phyloP scores from a whole-genome alignment of 768 basidiomycete genomes.

The Amyloporia xantha region DNA sequence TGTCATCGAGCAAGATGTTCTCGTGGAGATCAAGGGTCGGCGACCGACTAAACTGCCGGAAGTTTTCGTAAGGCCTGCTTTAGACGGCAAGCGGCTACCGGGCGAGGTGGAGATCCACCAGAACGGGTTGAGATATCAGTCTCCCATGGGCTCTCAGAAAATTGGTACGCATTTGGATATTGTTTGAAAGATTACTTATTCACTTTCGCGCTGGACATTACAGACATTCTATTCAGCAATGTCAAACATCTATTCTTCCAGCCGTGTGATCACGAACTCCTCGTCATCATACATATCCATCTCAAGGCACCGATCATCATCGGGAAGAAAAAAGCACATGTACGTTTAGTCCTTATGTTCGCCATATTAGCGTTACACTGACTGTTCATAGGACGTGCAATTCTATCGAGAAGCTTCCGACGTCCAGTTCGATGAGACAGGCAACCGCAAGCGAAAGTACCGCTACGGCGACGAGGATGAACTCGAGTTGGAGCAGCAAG shows the following conservation, averaged over 20 bases:
- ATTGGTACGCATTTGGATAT: conserved; percentile 59
- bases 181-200: neutral
- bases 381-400: conserved; percentile 73
- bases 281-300: conserved; percentile 92
- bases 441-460: conserved; percentile 96
- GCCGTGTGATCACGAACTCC: conserved; percentile 91
- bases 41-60: conserved; percentile 83
- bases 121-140: conserved; percentile 92
- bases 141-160: conserved; percentile 80
- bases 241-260: conserved; percentile 99
- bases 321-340: conserved; percentile 96
- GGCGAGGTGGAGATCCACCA: conserved; percentile 99
- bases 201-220: neutral
- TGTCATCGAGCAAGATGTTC: conserved; percentile 89
- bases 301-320: conserved; percentile 96
- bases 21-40: conserved; percentile 84
- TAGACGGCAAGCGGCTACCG: conserved; percentile 90
- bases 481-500: conserved; percentile 97
- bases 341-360: conserved; percentile 30
- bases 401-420: conserved; percentile 98
- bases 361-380: conserved; percentile 1
- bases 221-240: conserved; percentile 93
- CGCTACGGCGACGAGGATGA: conserved; percentile 98
- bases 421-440: conserved; percentile 97
- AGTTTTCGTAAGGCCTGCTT: conserved; percentile 87